phyloP scores from a whole-genome alignment of 305 asterid species.

The Fraxinus floribunda region DNA sequence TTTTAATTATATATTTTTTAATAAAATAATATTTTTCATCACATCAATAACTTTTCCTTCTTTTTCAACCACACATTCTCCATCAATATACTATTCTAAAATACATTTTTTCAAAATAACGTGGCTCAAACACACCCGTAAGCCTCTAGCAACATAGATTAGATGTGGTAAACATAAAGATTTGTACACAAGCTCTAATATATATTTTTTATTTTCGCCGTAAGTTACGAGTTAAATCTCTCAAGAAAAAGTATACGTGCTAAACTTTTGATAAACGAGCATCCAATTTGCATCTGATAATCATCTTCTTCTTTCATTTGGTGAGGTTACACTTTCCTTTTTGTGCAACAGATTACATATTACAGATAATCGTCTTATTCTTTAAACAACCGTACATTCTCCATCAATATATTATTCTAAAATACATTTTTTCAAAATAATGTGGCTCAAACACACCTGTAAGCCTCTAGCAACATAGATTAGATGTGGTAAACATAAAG shows the following conservation, averaged over 20 bases:
- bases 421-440: too few relatives aligned
- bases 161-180: not conserved
- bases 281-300: not conserved
- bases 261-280: not conserved
- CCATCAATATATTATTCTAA: too few relatives aligned
- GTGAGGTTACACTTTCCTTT: not conserved
- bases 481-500: not conserved
- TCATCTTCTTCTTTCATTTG: not conserved
- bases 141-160: not conserved
- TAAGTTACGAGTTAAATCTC: not conserved
- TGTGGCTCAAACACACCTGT: too few relatives aligned
- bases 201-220: not conserved
- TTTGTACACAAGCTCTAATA: not conserved
- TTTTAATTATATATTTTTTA: too few relatives aligned
- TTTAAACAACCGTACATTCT: not conserved
- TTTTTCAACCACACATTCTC: too few relatives aligned
- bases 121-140: not conserved
- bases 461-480: not conserved
- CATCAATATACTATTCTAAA: too few relatives aligned
- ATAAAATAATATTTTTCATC: too few relatives aligned
- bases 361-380: not conserved
- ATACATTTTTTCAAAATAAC: too few relatives aligned
- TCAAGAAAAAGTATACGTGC: not conserved
- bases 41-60: too few relatives aligned
- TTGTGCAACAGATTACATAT: not conserved